Conservation (phyloP, 2,329 filamentous ascomycete genomes). For the Aspergillus vadensis region DNA sequence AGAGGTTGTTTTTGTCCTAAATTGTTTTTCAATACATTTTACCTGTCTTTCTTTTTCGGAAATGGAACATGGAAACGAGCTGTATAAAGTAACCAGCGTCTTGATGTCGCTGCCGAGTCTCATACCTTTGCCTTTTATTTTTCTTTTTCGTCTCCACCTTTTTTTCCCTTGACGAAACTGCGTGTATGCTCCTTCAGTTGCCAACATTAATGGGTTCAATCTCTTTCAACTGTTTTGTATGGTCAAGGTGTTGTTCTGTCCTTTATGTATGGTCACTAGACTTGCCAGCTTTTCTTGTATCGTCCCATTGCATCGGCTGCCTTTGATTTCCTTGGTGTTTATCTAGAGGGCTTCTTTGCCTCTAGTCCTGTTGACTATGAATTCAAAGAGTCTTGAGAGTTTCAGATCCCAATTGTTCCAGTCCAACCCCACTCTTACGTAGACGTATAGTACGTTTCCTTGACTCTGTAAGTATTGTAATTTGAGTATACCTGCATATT, state of each 20-base stretch:
- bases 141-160: slow-evolving; percentile 20
- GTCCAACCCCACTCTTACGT: too few relatives aligned
- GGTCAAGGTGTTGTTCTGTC: slow-evolving; percentile 30
- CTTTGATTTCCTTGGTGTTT: slow-evolving; percentile 17
- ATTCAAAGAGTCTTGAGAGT: neutral
- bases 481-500: neutral
- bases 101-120: slow-evolving; percentile 23
- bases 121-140: slow-evolving; percentile 23
- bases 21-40: slow-evolving; percentile 5
- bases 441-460: too few relatives aligned
- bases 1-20: neutral
- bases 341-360: neutral
- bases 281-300: slow-evolving; percentile 30
- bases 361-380: neutral
- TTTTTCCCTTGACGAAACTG: slow-evolving; percentile 25
- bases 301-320: neutral
- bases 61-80: slow-evolving; percentile 35
- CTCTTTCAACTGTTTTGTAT: slow-evolving; percentile 36
- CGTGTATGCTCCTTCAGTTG: slow-evolving; percentile 31
- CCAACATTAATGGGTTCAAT: slow-evolving; percentile 40
- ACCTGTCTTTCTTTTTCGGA: slow-evolving; percentile 22
- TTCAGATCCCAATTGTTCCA: neutral
- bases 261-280: slow-evolving; percentile 30
- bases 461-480: neutral
- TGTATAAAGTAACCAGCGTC: slow-evolving; percentile 38